phyloP scores from a whole-genome alignment of 306 rosid species.

The Malus sieversii region DNA sequence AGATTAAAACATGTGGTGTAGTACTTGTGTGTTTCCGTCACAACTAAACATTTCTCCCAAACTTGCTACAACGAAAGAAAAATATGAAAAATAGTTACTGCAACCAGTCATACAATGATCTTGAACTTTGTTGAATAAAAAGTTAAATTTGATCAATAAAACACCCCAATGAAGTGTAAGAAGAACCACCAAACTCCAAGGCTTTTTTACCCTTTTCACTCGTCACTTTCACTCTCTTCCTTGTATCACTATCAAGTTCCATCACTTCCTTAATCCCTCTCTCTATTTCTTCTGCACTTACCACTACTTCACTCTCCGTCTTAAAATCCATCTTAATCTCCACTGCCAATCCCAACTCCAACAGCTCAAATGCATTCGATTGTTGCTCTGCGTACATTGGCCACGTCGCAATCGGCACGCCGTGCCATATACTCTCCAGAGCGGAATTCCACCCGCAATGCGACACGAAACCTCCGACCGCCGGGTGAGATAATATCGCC shows the following conservation, averaged over 20 bases:
- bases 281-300: not conserved
- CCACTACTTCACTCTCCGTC: not conserved
- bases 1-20: no score
- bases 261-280: conserved; percentile 12
- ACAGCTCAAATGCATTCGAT: conserved; percentile 9
- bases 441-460: conserved; percentile 30
- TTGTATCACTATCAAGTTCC: not conserved
- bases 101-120: no score
- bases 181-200: conserved; percentile 13
- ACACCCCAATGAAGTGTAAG: not conserved
- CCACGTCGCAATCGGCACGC: conserved; percentile 25
- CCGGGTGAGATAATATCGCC: conserved; percentile 1
- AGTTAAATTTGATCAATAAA: not conserved
- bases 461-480: conserved; percentile 21
- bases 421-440: conserved; percentile 15
- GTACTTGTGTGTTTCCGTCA: no score
- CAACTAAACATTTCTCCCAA: no score
- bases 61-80: no score
- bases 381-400: conserved; percentile 23
- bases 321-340: conserved; percentile 2
- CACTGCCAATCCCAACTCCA: conserved; percentile 10
- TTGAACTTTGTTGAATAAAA: no score
- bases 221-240: conserved; percentile 3
- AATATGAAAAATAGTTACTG: no score
- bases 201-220: conserved; percentile 5